Base-by-base conservation (phyloP, 164 flowering plant genomes). In the Saururus chinensis region DNA sequence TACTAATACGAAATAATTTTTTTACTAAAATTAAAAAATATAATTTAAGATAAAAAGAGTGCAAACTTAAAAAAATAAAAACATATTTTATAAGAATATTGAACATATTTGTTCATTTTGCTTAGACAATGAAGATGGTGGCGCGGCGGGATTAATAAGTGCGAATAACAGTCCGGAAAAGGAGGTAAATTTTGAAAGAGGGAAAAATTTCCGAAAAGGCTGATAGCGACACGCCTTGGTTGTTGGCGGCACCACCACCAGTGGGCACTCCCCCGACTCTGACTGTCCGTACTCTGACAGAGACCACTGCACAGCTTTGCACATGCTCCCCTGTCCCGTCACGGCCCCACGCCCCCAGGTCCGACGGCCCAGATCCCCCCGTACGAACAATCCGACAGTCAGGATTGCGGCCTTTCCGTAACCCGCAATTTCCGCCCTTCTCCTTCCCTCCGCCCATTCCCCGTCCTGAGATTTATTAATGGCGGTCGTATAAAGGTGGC, bases 301-400 rank as follows among this genome's bases (percentile, higher is more conserved):
- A 61, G 83, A 82, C 82, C 79, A 70, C 72, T 75, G 72, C 77
- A 81, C 69, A 71, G 79, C 66, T 70, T 77, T 85, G 81, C 88
- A 81, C 80, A 82, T 79, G 64, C 67, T 70, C 75, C 69, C 80
- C 84, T 75, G 60, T 40, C 78, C 81, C 74, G 53, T 60, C 71
- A 62, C 41, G 66, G 55, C 25, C 24, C 20, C 49, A 12, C 17
- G 11, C 49, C 17, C 17, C 14, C 11, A 9, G 13, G 11, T 45
- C 49, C 14, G 11, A 79, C 81, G 77, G 73, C 41, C 40, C 19
- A 1, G 71, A 76, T 75, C 63, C 14, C 26, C 4, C 17, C 14
- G 77, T 80, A 76, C 81, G 77, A 65, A 64, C 24, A 21, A 1
- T 22, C 53, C 19, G 56, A 76, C 81, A 83, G 72, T 35, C 48